Evolutionary conservation across 2,329 filamentous ascomycete species (phyloP).

Genomic region (Blastomyces silverae): DNA sequence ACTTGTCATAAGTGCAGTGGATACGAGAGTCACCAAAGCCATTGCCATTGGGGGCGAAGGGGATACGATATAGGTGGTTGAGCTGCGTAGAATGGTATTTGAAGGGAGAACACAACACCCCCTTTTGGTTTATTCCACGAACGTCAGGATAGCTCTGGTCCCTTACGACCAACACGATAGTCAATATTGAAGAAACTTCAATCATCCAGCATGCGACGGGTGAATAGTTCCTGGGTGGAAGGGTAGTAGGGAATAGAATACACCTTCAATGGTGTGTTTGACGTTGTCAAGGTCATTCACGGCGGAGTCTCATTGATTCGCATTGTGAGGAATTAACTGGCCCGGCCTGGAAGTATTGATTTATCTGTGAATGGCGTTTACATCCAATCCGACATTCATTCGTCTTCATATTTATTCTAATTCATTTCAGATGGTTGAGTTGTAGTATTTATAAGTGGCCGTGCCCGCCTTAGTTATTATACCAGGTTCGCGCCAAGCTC

Average conservation of each 20-base stretch:
- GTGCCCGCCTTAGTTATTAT: no score
- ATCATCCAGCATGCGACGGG: not conserved
- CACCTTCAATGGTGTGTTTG: not conserved
- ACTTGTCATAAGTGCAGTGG: not conserved
- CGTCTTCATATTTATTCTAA: not conserved
- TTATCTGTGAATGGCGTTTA: not conserved
- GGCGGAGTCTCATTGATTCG: not conserved
- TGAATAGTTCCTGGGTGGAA: not conserved
- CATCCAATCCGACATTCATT: not conserved
- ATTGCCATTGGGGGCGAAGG: not conserved
- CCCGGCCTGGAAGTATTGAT: not conserved
- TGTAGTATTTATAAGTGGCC: not conserved
- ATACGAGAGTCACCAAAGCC: not conserved
- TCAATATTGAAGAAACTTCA: not conserved
- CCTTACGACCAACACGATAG: not conserved
- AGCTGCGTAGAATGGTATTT: not conserved
- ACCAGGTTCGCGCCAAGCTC: not conserved
- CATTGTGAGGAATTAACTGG: not conserved
- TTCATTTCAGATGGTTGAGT: not conserved
- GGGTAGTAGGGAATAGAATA: not conserved
- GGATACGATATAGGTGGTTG: not conserved
- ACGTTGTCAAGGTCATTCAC: not conserved
- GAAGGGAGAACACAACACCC: not conserved
- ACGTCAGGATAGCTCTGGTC: not conserved
- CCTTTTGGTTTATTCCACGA: not conserved